Evolutionary conservation across 176 grass and related monocot species (phyloP).

Genomic region (Oryza officinalis): DNA sequence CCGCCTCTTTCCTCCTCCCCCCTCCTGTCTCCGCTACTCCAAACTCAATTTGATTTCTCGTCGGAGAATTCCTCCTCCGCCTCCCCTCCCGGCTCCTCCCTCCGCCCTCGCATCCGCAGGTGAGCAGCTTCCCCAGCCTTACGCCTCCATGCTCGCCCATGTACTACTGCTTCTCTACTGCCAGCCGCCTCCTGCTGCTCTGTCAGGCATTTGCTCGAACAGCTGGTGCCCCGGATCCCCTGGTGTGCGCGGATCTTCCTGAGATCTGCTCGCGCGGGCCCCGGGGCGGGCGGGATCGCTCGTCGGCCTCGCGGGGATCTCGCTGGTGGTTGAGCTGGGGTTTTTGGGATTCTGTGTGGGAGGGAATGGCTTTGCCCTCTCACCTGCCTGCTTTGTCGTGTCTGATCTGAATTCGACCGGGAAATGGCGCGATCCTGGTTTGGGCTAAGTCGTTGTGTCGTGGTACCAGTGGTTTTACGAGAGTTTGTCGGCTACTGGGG

Average conservation of each 20-base stretch:
- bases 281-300: conserved; percentile 9
- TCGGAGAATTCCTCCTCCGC: conserved; percentile 1
- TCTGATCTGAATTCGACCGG: conserved; percentile 22
- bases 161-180: background rate
- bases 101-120: conserved; percentile 28
- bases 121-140: conserved; percentile 6
- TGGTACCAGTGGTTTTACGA: background rate
- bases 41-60: background rate
- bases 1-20: background rate
- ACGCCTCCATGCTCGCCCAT: background rate
- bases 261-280: background rate
- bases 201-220: conserved; percentile 33
- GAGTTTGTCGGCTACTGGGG: conserved; percentile 1
- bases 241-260: background rate
- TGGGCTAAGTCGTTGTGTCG: background rate
- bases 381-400: conserved; percentile 2
- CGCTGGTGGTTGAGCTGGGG: conserved; percentile 10
- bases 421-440: background rate
- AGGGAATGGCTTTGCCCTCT: conserved; percentile 22
- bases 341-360: conserved; percentile 12
- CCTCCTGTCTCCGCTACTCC: background rate
- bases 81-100: background rate
- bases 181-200: background rate
- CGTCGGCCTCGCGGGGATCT: conserved; percentile 19
- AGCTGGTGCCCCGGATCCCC: conserved; percentile 14